phyloP scores from a whole-genome alignment of 192 early-diverging fungal species.

The Ambispora gerdemannii region DNA sequence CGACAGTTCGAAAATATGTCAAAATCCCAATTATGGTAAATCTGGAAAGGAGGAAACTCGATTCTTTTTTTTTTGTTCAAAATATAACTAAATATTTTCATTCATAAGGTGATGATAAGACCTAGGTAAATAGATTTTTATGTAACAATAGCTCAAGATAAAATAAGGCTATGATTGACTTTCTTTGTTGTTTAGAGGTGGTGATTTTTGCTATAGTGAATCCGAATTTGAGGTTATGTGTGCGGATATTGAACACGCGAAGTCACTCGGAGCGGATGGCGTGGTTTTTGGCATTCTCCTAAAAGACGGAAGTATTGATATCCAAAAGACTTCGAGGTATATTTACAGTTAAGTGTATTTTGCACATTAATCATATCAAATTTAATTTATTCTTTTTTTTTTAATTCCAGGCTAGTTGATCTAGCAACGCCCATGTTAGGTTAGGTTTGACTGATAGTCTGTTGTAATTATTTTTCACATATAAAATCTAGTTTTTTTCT shows the following conservation, averaged over 20 bases:
- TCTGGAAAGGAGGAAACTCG: too few species aligned
- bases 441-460: not conserved
- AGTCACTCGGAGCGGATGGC: constrained; percentile 47
- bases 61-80: not conserved
- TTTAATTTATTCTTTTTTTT: not conserved
- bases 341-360: not conserved
- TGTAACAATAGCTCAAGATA: too few species aligned
- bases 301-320: constrained; percentile 56
- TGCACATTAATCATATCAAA: not conserved
- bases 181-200: constrained; percentile 46
- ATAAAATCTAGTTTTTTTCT: not conserved
- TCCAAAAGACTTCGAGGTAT: constrained; percentile 40
- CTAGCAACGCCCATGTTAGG: constrained; percentile 50
- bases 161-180: too few species aligned
- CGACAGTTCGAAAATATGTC: constrained; percentile 33
- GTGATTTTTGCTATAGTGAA: constrained; percentile 59
- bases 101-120: not conserved
- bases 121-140: not conserved
- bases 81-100: not conserved
- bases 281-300: constrained; percentile 63
- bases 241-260: constrained; percentile 43
- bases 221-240: constrained; percentile 50
- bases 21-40: constrained; percentile 55
- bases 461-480: not conserved
- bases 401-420: constrained; percentile 40